Percentiles rank a stretch among this genome's conserved stretches.
phyloP scores from a whole-genome alignment of 2,329 filamentous ascomycete genomes.

The Rosellinia necatrix region DNA sequence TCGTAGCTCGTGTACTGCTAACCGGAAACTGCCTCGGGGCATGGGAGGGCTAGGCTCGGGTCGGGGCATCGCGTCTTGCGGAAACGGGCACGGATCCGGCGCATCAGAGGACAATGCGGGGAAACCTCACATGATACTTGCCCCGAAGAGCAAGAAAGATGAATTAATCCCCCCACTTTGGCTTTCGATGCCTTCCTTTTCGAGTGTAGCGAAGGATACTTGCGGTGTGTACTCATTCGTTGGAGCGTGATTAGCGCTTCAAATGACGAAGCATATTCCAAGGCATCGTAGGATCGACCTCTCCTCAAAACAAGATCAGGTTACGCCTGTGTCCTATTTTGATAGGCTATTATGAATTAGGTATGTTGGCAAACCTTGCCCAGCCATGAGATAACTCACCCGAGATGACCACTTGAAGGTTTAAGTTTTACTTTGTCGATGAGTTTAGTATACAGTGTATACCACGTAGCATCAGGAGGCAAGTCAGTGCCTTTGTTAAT shows the following conservation, averaged over 20 bases:
- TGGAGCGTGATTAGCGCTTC: background rate
- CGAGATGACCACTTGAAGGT: no score
- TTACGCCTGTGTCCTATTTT: no score
- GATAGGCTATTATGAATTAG: no score
- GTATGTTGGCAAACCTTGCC: no score
- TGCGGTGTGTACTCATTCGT: background rate
- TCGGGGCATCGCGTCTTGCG: background rate
- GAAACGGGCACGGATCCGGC: slow-evolving; percentile 14
- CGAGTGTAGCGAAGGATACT: background rate
- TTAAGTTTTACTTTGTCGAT: no score
- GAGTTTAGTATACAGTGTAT: no score
- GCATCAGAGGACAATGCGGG: slow-evolving; percentile 8
- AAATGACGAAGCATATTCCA: background rate
- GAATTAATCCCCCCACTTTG: slow-evolving; percentile 1
- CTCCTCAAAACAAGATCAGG: no score
- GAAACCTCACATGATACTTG: slow-evolving; percentile 4
- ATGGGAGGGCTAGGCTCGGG: background rate
- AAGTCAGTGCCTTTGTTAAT: no score
- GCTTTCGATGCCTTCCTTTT: slow-evolving; percentile 7
- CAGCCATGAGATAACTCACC: no score
- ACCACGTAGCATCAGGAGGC: no score
- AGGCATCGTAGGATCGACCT: no score
- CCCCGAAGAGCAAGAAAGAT: background rate
- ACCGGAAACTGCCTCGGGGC: background rate
- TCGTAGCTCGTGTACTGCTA: background rate